Evolutionary conservation across 2,329 filamentous ascomycete genomes (phyloP), one percentile per base, ranked within the genome.

Genomic region (Dissoconium aciculare): DNA sequence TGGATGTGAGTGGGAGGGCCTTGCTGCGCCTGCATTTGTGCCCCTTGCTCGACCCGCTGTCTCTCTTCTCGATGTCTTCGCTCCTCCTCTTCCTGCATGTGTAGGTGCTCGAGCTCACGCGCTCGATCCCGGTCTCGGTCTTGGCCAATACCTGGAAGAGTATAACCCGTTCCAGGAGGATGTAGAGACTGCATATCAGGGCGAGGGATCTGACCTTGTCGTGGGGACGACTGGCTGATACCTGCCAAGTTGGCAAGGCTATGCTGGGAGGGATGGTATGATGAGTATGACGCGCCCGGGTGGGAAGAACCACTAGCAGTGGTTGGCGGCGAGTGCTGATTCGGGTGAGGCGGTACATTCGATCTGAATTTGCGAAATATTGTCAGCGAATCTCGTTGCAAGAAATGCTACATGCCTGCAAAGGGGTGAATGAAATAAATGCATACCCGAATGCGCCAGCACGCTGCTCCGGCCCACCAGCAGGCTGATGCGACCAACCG

Each of bases 1-100:
- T 95, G 87, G 46, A 95, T 77, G 32, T 85, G 83, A 32, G 93
- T 81, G 3, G 85, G 47, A 15, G 47, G 83, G 34, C 78, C 82
- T 23, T 81, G 76, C 50, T 81, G 85, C 57, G 78, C 89, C 55
- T 94, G 85, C 50, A 89, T 83, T 15, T 78, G 74, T 37, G 79
- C 70, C 30, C 71, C 68, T 44, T 75, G 77, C 41, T 81, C 73
- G 42, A 70, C 60, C 35, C 70, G 66, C 45, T 81, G 76, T 51
- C 75, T 67, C 42, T 80, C 74, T 45, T 73, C 52, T 36, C 73
- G 68, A 27, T 67, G 62, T 41, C 74, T 67, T 35, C 67, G 59
- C 38, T 70, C 66, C 37, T 74, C 69, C 44, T 75, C 70, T 51
- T 74, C 64, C 64, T 54, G 71, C 62, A 54, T 67, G 62, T 50